A percentile compares a stretch with the other conserved stretches of the same genome.
Evolutionary conservation across 352 stramenopile genomes (phyloP).

Genomic region (Phytophthora kernoviae): DNA sequence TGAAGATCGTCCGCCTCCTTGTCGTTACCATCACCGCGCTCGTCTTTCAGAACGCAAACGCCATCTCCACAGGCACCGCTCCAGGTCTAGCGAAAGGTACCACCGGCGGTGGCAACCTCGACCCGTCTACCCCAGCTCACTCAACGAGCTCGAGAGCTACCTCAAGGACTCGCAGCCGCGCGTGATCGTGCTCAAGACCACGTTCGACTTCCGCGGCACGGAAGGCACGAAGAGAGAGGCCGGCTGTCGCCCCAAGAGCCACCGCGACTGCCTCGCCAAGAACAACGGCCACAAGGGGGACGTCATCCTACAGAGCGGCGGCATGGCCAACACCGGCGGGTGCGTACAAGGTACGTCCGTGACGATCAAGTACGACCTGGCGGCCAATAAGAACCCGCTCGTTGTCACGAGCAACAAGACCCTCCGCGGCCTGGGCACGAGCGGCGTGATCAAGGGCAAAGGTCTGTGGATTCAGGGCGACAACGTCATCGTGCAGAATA

Average conservation of each 20-base stretch:
- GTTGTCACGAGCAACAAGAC: constrained; percentile 40
- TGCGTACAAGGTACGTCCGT: constrained; percentile 37
- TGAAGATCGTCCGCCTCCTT: constrained; percentile 24
- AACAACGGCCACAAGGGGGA: constrained; percentile 61
- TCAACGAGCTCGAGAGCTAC: constrained; percentile 48
- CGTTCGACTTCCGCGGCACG: constrained; percentile 53
- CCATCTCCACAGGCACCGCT: constrained; percentile 22
- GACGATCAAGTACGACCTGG: constrained; percentile 28
- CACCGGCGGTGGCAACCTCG: constrained; percentile 47
- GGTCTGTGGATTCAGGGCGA: constrained; percentile 31
- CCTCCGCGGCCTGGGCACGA: constrained; percentile 35
- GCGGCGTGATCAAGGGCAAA: constrained; percentile 44
- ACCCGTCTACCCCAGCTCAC: constrained; percentile 44
- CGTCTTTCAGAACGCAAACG: constrained; percentile 16
- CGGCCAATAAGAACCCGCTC: constrained; percentile 21
- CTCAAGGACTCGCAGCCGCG: constrained; percentile 41
- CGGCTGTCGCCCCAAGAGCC: constrained; percentile 46
- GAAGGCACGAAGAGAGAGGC: constrained; percentile 55
- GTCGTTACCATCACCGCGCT: constrained; percentile 25
- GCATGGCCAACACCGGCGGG: constrained; percentile 46
- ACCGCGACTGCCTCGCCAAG: constrained; percentile 48
- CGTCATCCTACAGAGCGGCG: constrained; percentile 56
- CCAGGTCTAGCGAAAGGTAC: constrained; percentile 30
- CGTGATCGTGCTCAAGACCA: constrained; percentile 56
- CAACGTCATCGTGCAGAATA: constrained; percentile 51